Evolutionary conservation across 2,329 filamentous ascomycete species (phyloP).

Genomic region (Scopulariopsis brevicaulis): DNA sequence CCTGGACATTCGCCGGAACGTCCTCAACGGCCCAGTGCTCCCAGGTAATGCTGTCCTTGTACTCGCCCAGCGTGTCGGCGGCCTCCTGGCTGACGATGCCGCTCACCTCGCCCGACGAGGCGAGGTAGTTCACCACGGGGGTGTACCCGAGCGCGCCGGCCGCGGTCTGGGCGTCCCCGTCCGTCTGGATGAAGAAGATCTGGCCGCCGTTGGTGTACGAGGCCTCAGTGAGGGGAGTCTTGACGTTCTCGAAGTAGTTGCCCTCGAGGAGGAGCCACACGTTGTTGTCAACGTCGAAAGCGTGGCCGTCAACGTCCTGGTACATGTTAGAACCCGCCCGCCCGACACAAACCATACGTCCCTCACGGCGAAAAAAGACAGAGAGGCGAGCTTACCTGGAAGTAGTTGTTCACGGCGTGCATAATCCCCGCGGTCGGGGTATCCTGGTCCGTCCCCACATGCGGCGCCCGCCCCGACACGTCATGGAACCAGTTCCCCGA

Average conservation of each 20-base stretch:
- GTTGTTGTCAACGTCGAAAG: slow-evolving; percentile 25
- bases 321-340: neutral
- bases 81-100: slow-evolving; percentile 7
- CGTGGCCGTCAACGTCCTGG: slow-evolving; percentile 27
- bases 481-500: slow-evolving; percentile 31
- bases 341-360: too few relatives aligned
- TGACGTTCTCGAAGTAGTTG: slow-evolving; percentile 29
- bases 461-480: slow-evolving; percentile 28
- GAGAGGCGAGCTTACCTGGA: slow-evolving; percentile 5
- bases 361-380: neutral
- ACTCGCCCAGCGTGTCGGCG: slow-evolving; percentile 8
- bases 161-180: slow-evolving; percentile 12
- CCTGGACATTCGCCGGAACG: slow-evolving; percentile 12
- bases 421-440: slow-evolving; percentile 10
- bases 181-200: slow-evolving; percentile 13
- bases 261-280: slow-evolving; percentile 26
- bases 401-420: slow-evolving; percentile 31
- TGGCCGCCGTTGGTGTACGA: slow-evolving; percentile 13
- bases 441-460: slow-evolving; percentile 22
- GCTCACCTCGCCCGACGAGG: slow-evolving; percentile 8
- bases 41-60: slow-evolving; percentile 11
- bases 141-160: slow-evolving; percentile 11
- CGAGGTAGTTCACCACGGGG: slow-evolving; percentile 12
- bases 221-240: slow-evolving; percentile 22
- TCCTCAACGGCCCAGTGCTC: slow-evolving; percentile 10